phyloP scores from a whole-genome alignment of 2,329 filamentous ascomycete species.

The Mariannaea sp. region DNA sequence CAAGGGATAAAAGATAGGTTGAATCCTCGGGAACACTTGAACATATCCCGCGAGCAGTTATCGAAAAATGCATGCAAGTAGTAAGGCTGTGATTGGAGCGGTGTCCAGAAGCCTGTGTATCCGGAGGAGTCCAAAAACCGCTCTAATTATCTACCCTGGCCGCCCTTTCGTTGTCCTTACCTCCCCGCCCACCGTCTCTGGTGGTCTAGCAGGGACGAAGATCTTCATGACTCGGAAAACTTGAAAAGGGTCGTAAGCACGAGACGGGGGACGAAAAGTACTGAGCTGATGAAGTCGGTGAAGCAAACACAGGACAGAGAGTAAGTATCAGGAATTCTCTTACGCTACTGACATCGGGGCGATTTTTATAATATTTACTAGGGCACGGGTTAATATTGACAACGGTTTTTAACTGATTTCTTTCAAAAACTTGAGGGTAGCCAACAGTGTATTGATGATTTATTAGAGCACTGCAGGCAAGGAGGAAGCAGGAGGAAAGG shows the following conservation, averaged over 20 bases:
- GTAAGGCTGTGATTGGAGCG: constrained; percentile 17
- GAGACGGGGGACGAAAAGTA: constrained; percentile 10
- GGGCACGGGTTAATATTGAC: too few relatives aligned
- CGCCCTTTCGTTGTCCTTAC: background rate
- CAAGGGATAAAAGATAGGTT: constrained; percentile 5
- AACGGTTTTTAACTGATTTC: too few relatives aligned
- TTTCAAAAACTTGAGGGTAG: too few relatives aligned
- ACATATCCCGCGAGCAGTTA: background rate
- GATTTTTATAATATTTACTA: background rate
- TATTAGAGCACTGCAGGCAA: too few relatives aligned
- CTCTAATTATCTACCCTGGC: background rate
- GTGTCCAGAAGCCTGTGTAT: background rate
- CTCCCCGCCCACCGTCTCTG: too few relatives aligned
- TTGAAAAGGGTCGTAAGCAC: constrained; percentile 7
- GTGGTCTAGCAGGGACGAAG: background rate
- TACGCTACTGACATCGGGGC: background rate
- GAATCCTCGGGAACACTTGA: constrained; percentile 10
- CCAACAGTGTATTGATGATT: too few relatives aligned
- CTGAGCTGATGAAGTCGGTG: background rate
- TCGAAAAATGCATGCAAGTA: background rate
- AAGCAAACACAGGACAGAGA: too few relatives aligned
- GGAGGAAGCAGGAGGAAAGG: too few relatives aligned
- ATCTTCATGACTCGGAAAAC: constrained; percentile 12
- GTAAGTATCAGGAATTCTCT: background rate
- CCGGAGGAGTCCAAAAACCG: background rate